Evolutionary conservation across 352 stramenopile species (phyloP).

Genomic region (Phytophthora melonis): DNA sequence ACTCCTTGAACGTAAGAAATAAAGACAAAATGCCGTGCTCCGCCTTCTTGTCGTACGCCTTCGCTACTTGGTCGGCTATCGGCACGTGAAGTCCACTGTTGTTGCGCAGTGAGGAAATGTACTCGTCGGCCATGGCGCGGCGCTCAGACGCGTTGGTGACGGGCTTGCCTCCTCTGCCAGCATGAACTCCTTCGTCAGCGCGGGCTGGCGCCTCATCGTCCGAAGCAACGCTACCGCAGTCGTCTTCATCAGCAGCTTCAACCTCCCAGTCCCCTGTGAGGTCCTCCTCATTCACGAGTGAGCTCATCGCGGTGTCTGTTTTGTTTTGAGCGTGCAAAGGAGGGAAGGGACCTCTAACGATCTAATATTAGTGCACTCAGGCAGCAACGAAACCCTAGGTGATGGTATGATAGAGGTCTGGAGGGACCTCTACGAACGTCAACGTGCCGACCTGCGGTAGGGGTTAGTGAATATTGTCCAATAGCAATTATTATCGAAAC

Average conservation of each 20-base stretch:
- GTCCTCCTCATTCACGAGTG: no score
- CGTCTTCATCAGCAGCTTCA: not conserved
- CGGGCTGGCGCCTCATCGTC: not conserved
- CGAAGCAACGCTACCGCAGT: not conserved
- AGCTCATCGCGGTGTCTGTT: no score
- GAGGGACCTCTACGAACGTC: not conserved
- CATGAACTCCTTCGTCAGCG: not conserved
- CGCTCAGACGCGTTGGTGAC: not conserved
- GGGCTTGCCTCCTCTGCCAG: not conserved
- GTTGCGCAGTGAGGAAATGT: not conserved
- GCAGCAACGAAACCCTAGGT: no score
- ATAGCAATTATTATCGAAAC: not conserved
- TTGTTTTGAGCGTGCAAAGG: no score
- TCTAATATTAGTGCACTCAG: no score
- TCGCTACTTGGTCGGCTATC: not conserved
- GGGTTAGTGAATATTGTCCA: not conserved
- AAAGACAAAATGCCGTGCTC: not conserved
- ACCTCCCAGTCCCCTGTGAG: not conserved
- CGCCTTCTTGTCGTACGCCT: not conserved
- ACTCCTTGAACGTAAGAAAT: not conserved
- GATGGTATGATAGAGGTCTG: no score
- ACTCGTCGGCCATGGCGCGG: not conserved
- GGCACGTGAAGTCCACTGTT: not conserved
- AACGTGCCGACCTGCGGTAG: slow-evolving; percentile 1
- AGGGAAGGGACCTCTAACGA: no score